A percentile compares a stretch with the other conserved stretches of the same genome.
phyloP scores from a whole-genome alignment of 345 rosid species.

The Hirschfeldia incana region DNA sequence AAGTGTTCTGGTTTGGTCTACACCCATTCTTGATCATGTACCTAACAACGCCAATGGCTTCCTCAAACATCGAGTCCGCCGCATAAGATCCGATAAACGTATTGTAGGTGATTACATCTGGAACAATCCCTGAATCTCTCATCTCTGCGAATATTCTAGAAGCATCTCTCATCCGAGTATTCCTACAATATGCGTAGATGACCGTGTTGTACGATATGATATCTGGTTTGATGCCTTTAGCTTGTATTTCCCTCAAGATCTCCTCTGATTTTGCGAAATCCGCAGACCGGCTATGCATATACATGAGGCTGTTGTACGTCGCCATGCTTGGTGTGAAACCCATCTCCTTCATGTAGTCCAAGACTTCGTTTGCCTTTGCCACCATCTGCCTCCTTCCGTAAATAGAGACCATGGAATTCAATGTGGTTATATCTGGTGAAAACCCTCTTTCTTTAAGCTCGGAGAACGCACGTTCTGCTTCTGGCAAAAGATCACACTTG shows the following conservation, averaged over 20 bases:
- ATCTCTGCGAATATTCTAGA: conserved; percentile 73
- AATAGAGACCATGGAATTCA: conserved; percentile 87
- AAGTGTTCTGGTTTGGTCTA: conserved; percentile 75
- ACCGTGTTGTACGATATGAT: conserved; percentile 86
- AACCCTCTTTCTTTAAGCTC: conserved; percentile 70
- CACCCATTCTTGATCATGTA: conserved; percentile 79
- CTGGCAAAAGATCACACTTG: conserved; percentile 70
- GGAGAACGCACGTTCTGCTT: conserved; percentile 77
- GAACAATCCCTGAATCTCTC: conserved; percentile 63
- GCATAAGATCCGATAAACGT: conserved; percentile 84
- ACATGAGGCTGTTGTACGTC: conserved; percentile 92
- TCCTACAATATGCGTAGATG: conserved; percentile 81
- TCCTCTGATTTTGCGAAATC: conserved; percentile 72
- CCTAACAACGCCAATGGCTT: conserved; percentile 67
- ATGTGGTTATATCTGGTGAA: conserved; percentile 69
- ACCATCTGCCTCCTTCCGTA: conserved; percentile 91
- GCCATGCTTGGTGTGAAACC: conserved; percentile 77
- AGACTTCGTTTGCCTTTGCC: conserved; percentile 63
- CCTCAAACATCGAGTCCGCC: conserved; percentile 84
- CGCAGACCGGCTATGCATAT: conserved; percentile 76
- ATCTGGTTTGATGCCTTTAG: conserved; percentile 83
- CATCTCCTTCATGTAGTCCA: conserved; percentile 74
- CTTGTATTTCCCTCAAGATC: conserved; percentile 60
- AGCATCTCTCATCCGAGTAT: conserved; percentile 88
- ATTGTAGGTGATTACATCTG: conserved; percentile 84